Evolutionary conservation across 2,329 filamentous ascomycete species (phyloP), one percentile per base, ranked within the genome.

Genomic region (Fusarium pseudonygamai): DNA sequence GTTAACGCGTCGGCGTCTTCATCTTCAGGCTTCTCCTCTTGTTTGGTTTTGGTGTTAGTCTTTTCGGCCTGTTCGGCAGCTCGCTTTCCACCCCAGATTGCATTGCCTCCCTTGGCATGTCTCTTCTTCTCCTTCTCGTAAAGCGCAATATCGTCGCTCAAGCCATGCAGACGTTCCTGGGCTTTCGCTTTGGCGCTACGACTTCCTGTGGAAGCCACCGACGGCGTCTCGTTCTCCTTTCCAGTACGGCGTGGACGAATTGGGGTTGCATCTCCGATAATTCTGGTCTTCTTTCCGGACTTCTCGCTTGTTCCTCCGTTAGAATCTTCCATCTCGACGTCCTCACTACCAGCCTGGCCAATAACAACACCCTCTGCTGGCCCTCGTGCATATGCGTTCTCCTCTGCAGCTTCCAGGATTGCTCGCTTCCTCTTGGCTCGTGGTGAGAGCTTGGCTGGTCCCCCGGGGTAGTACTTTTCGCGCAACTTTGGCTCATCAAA

Each of bases 71-170:
- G 81, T 61, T 91, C 88, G 6, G 89, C 87, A 2, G 90, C 90
- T 56, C 89, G 85, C 77, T 90, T 91, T 28, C 90, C 90, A 30
- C 90, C 90, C 86, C 89, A 92, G 1, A 87, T 85, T 5, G 83
- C 84, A 36, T 82, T 81, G 7, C 80, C 85, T 56, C 85, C 82
- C 72, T 87, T 90, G 69, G 80, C 78, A 12, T 84, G 82, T 26
- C 96, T 91, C 84, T 97, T 98, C 85, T 90, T 94, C 83, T 99
- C 96, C 80, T 96, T 97, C 79, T 98, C 93, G 78, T 96, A 99
- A 37, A 97, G 85, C 5, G 92, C 92, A 78, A 98, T 95, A 79
- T 99, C 96, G 1, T 92, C 89, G 2, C 93, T 95, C 64, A 96
- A 86, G 40, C 90, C 88, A 60, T 96, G 93, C 13, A 98, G 84